Percentiles rank a stretch among this genome's conserved stretches.
Conservation (phyloP, 1,139 yeast species). For the Suhomyces wounanorum region DNA sequence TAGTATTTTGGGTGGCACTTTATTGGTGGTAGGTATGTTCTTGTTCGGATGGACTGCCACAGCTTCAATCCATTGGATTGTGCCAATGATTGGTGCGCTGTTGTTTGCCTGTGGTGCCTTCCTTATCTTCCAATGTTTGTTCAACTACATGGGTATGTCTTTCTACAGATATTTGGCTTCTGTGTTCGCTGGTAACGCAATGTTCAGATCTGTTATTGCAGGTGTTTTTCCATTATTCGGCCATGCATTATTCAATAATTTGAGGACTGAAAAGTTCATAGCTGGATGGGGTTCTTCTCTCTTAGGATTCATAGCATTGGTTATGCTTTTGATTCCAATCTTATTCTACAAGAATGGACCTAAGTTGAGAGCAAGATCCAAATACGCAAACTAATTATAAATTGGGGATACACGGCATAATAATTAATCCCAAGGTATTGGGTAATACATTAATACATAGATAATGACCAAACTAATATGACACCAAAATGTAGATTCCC, state of each 20-base stretch:
- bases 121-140: conserved; percentile 43
- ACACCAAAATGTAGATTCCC: not conserved
- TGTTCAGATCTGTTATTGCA: conserved; percentile 55
- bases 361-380: conserved; percentile 48
- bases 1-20: conserved; percentile 44
- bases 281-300: conserved; percentile 59
- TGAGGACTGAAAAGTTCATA: conserved; percentile 45
- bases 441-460: not conserved
- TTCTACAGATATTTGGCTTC: conserved; percentile 53
- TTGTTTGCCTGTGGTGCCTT: conserved; percentile 41
- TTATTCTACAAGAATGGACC: conserved; percentile 52
- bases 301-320: conserved; percentile 44
- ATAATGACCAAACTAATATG: not conserved
- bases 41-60: conserved; percentile 55
- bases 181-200: conserved; percentile 58
- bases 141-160: conserved; percentile 36
- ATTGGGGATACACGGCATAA: not conserved
- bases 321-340: conserved; percentile 49
- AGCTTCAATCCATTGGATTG: conserved; percentile 43
- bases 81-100: conserved; percentile 44
- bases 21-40: conserved; percentile 48
- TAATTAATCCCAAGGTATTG: not conserved
- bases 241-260: conserved; percentile 47
- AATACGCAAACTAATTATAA: conserved; percentile 28
- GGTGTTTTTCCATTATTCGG: conserved; percentile 68